Conservation (phyloP, 208 protist genomes). For the Leishmania gerbilli region DNA sequence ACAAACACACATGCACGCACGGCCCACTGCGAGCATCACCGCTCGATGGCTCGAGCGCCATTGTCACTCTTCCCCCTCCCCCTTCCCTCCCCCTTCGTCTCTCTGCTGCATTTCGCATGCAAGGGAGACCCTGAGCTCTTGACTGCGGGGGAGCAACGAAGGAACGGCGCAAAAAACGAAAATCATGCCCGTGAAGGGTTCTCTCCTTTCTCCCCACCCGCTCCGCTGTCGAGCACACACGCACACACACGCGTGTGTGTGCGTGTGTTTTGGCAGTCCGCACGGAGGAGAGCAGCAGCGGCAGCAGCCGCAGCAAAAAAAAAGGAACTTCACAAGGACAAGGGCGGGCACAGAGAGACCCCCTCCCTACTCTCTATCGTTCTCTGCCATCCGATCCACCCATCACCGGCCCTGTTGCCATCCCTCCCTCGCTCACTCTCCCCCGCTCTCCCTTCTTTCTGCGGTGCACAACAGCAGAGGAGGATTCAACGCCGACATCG, state of each 20-base stretch:
- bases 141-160: neutral
- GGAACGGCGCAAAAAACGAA: neutral
- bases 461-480: neutral
- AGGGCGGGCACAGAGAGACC: neutral
- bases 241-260: neutral
- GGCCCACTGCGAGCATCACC: neutral
- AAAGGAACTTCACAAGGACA: neutral
- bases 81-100: neutral
- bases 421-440: neutral
- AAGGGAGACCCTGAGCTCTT: neutral
- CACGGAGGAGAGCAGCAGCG: neutral
- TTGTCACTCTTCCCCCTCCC: neutral
- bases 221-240: neutral
- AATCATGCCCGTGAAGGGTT: neutral
- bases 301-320: neutral
- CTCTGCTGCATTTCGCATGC: neutral
- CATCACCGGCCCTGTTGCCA: neutral
- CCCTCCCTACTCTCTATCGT: neutral
- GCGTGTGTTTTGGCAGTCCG: neutral
- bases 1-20: neutral
- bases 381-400: neutral
- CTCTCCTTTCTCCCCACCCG: neutral
- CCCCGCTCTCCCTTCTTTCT: neutral
- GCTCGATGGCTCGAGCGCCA: neutral
- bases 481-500: neutral